Evolutionary conservation across 257 asterid species (phyloP), one percentile per base, ranked within the genome.

Genomic region (Coffea eugenioides): DNA sequence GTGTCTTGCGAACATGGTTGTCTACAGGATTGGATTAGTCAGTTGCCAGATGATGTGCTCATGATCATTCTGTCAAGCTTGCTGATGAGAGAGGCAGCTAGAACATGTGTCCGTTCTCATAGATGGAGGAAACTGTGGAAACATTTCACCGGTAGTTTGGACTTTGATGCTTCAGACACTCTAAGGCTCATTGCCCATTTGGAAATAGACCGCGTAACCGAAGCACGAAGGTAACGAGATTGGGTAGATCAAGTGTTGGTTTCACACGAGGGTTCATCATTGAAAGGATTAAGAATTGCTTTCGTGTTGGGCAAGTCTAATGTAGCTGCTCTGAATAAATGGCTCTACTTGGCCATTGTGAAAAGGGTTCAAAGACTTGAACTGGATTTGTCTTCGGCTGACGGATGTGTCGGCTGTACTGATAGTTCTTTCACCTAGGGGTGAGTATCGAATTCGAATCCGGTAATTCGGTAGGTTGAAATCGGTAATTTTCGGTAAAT

Each of bases 361-460:
- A 69, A 69, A 41, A 69, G 48, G 51, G 74, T 69, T 69, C 74
- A 69, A 69, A 69, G 74, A 52, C 52, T 69, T 69, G 74, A 69
- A 43, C 15, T 69, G 74, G 74, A 69, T 20, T 20, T 69, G 1
- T 66, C 71, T n/a, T n/a, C 43, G 8, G 13, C 1, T 27, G 3
- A 23, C 7, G 71, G 36, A n/a, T 8, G 8, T 25, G 8, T 66
- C 15, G 13, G 31, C 14, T 13, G 25, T 10, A 2, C 3, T 66
- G 8, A n/a, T 0, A 27, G 6, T 66, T 5, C 15, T 14, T 66
- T n/a, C 39, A 66, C 10, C 8, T 66, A n/a, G n/a, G n/a, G n/a
- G n/a, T n/a, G n/a, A n/a, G n/a, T n/a, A n/a, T n/a, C n/a, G n/a
- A n/a, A n/a, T n/a, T n/a, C n/a, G n/a, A n/a, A n/a, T n/a, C n/a